Evolutionary conservation across 495 filamentous ascomycete genomes (phyloP).

Genomic region (Penicillium goetzii): DNA sequence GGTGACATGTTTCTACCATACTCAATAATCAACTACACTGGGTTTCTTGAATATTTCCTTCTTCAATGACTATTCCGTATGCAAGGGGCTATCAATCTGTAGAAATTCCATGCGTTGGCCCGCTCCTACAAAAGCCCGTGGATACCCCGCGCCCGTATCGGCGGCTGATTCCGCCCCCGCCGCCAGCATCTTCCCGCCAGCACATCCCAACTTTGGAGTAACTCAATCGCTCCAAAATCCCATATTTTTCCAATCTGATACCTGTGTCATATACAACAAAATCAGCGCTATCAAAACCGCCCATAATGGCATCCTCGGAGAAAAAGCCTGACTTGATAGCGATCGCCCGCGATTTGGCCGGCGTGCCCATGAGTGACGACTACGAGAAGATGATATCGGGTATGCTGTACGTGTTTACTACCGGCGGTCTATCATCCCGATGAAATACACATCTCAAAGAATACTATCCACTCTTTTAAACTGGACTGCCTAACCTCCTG

Average conservation of each 20-base stretch:
- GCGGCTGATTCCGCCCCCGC: neutral
- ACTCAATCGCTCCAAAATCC: neutral
- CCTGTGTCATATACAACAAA: neutral
- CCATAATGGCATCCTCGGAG: constrained; percentile 41
- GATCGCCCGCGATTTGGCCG: constrained; percentile 42
- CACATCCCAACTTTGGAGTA: neutral
- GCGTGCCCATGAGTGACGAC: constrained; percentile 52
- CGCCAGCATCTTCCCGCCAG: neutral
- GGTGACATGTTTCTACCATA: neutral
- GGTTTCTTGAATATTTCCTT: neutral
- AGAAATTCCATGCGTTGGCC: neutral
- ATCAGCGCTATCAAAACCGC: neutral
- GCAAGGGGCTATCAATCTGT: neutral
- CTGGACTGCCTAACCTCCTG: neutral
- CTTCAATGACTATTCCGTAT: neutral
- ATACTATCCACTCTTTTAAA: neutral
- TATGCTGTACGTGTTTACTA: constrained; percentile 44
- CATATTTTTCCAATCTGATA: neutral
- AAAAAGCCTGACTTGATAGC: constrained; percentile 52
- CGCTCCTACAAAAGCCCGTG: neutral
- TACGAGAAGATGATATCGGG: constrained; percentile 61
- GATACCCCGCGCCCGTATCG: neutral
- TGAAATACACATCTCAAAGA: neutral
- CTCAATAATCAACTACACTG: neutral
- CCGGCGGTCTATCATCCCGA: neutral